Evolutionary conservation across 2,329 filamentous ascomycete genomes (phyloP), one percentile per base, ranked within the genome.

Genomic region (Dryadomyces quercivorus): DNA sequence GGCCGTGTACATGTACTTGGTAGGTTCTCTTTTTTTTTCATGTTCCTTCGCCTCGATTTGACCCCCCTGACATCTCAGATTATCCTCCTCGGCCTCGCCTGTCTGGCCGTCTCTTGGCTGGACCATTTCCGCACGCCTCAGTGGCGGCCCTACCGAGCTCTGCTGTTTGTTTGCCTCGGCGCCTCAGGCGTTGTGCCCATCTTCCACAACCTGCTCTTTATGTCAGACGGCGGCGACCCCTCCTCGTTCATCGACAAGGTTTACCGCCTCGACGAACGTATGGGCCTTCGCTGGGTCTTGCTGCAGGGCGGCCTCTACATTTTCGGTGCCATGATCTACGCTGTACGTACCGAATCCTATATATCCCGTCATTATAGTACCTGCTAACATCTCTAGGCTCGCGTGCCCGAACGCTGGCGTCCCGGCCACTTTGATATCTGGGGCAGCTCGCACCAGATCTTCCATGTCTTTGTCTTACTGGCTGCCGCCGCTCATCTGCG

Each of bases 401-500:
- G 93, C 42, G 83, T 92, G 69, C 93, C 93, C 0, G 93, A 98
- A 71, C 77, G 88, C 57, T 81, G 77, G 63, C 78, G 73, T 47
- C 93, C 92, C 0, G 88, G 89, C 1, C 74, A 68, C 8, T 96
- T 92, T 64, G 93, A 98, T 69, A 87, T 96, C 52, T 87, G 87
- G 80, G 92, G 93, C 42, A 90, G 84, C 65, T 95, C 89, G 20
- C 93, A 98, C 69, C 93, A 98, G 71, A 86, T 98, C 59, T 98
- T 98, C 68, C 93, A 98, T 71, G 73, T 95, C 43, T 77, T 93
- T 59, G 91, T 98, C 31, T 74, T 97, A 16, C 68, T 90, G 57
- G 93, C 93, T 0, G 92, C 89, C 0, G 77, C 80, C 1, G 80
- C 85, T 22, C 93, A 98, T 72, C 73, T 97, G 57, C 83, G 82